Conservation (phyloP, 306 rosid species). For the Argentina anserina region DNA sequence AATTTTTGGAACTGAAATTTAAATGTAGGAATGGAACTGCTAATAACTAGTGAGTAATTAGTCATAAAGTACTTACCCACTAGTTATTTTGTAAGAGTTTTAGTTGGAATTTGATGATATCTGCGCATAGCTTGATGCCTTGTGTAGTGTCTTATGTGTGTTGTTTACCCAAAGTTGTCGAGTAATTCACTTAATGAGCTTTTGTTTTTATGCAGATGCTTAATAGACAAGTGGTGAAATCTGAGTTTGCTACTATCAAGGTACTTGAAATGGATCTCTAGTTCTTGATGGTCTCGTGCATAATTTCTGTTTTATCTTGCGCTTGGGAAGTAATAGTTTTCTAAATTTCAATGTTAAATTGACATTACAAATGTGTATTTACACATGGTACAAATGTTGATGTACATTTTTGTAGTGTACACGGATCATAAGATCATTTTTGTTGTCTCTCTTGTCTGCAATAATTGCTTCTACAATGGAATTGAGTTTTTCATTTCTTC, state of each 20-base stretch:
- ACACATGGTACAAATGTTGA: neutral
- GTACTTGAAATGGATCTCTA: constrained; percentile 28
- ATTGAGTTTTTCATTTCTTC: constrained; percentile 18
- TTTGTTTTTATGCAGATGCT: constrained; percentile 58
- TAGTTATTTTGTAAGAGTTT: neutral
- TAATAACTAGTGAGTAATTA: neutral
- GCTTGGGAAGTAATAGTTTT: neutral
- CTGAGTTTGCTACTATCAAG: constrained; percentile 93
- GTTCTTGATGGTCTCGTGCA: neutral
- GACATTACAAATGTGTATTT: neutral
- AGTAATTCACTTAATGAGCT: constrained; percentile 13
- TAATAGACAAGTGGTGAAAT: constrained; percentile 87
- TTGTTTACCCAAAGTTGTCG: neutral
- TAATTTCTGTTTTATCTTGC: neutral
- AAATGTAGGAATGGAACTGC: neutral
- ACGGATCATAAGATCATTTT: neutral
- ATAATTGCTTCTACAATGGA: neutral
- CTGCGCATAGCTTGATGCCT: neutral
- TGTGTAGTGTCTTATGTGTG: neutral
- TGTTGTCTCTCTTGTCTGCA: neutral
- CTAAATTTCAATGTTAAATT: neutral
- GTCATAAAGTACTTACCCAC: neutral
- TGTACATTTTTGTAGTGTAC: neutral
- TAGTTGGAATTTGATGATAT: neutral
- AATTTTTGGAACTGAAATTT: neutral